Evolutionary conservation across 768 basidiomycete species (phyloP), one percentile per base, ranked within the genome.

Genomic region (Panus rudis): DNA sequence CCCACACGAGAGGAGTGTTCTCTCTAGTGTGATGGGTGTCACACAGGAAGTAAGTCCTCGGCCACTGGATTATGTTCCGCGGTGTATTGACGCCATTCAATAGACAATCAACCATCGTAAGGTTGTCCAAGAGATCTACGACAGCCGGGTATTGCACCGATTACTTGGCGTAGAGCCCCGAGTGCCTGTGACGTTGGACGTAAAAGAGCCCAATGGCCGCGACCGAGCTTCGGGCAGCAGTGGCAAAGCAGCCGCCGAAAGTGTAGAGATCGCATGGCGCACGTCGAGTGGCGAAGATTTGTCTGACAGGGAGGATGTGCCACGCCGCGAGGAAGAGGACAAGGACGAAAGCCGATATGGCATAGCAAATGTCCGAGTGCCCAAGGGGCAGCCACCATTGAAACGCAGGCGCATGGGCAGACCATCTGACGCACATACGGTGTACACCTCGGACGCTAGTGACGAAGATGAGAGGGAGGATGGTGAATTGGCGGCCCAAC

Each of bases 21-120:
- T 96, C 33, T 76, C 81, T 3, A 82, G 74, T 24, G 75, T 96
- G 23, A 72, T 94, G 68, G 83, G 85, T 8, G 75, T 94, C 5
- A 85, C 89, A 2, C 80, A 84, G 58, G 86, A 92, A 75, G 91
- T 87, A 48, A 50, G 72, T 51, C 42, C 39, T 45, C 14, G 22
- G 28, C 10, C n/a, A 35, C 38, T n/a, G 25, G 22, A 16, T 30
- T 26, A 26, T 21, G n/a, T n/a, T 11, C 20, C 3, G 14, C 11
- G 27, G 32, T 49, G 22, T 26, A 35, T 32, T 35, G 32, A 32
- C 40, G 22, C 14, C 11, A 45, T 42, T 38, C 17, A 34, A 3
- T 53, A 90, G 85, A 86, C 81, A 1, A 74, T 88, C 41, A 84
- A 83, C 45, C 84, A 86, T 52, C 76, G 89, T 22, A 68, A 66